Evolutionary conservation across 371 early-diverging fungal species (phyloP).

Genomic region (Mucor circinelloides): DNA sequence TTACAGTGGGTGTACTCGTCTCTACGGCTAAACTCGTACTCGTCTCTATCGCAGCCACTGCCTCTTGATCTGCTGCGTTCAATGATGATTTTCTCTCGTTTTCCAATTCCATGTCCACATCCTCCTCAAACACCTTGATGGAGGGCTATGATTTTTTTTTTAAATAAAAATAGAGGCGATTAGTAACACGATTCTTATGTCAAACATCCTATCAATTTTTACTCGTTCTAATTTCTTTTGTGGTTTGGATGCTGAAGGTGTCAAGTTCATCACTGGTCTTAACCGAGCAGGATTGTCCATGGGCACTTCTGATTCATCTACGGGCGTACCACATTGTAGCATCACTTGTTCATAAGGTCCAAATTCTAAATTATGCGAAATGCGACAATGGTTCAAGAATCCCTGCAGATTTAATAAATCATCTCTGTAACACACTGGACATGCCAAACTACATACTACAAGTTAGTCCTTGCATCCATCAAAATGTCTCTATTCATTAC

Average conservation of each 20-base stretch:
- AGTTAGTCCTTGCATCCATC: not conserved
- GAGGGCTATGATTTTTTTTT: slow-evolving; percentile 47
- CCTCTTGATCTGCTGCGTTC: not conserved
- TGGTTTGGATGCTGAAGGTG: slow-evolving; percentile 2
- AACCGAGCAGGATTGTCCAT: slow-evolving; percentile 57
- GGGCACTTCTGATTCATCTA: slow-evolving; percentile 68
- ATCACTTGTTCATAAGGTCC: slow-evolving; percentile 73
- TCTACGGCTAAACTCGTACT: not conserved
- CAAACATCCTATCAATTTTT: too few relatives aligned
- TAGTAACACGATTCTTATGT: too few relatives aligned
- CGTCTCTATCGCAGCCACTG: not conserved
- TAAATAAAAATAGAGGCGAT: too few relatives aligned
- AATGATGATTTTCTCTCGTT: slow-evolving; percentile 7
- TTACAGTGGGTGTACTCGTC: not conserved
- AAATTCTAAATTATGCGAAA: slow-evolving; percentile 71
- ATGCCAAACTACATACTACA: slow-evolving; percentile 42
- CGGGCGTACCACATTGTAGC: slow-evolving; percentile 66
- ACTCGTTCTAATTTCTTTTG: slow-evolving; percentile 38
- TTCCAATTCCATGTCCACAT: slow-evolving; percentile 62
- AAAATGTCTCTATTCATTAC: slow-evolving; percentile 23
- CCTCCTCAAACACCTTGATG: slow-evolving; percentile 75
- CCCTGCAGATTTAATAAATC: slow-evolving; percentile 79
- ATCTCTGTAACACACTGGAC: slow-evolving; percentile 60
- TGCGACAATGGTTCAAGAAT: slow-evolving; percentile 80
- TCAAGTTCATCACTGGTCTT: slow-evolving; percentile 30